A percentile compares a stretch with the other conserved stretches of the same genome.
phyloP scores from a whole-genome alignment of 2,329 filamentous ascomycete species.

The Fusarium scirpi region DNA sequence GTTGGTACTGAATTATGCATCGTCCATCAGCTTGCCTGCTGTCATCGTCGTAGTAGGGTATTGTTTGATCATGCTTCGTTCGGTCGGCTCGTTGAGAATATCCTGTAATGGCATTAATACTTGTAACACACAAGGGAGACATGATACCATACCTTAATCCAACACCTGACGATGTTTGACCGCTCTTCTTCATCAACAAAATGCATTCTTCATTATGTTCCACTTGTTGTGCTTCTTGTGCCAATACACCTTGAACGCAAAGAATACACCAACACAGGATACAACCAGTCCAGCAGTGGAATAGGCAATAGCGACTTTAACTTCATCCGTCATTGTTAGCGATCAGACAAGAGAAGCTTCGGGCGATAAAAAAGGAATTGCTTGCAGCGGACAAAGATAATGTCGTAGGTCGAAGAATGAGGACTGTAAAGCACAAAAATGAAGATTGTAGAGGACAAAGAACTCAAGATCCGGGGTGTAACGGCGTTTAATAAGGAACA shows the following conservation, averaged over 20 bases:
- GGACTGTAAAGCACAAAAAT: background rate
- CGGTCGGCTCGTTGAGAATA: background rate
- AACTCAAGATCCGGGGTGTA: background rate
- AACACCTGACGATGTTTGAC: background rate
- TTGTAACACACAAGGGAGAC: too few relatives aligned
- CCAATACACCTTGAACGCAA: background rate
- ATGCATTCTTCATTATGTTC: too few relatives aligned
- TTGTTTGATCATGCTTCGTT: background rate
- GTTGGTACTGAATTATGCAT: rapidly evolving
- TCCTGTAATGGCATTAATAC: background rate
- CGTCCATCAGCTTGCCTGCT: rapidly evolving
- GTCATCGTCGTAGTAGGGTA: background rate
- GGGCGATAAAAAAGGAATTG: rapidly evolving
- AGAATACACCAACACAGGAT: background rate
- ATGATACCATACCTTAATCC: background rate
- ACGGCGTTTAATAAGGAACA: background rate
- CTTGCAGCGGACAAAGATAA: background rate
- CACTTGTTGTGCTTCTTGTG: too few relatives aligned
- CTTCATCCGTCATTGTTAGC: background rate
- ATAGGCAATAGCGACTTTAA: background rate
- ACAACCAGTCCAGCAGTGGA: background rate
- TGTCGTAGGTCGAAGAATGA: rapidly evolving
- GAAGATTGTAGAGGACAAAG: background rate
- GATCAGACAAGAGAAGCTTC: background rate
- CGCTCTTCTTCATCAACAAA: background rate